These are phyloP conservation scores for Pilatotrama ljubarskyi DNA, from an alignment of 768 basidiomycete species.

Conservation along the genomic window DNA sequence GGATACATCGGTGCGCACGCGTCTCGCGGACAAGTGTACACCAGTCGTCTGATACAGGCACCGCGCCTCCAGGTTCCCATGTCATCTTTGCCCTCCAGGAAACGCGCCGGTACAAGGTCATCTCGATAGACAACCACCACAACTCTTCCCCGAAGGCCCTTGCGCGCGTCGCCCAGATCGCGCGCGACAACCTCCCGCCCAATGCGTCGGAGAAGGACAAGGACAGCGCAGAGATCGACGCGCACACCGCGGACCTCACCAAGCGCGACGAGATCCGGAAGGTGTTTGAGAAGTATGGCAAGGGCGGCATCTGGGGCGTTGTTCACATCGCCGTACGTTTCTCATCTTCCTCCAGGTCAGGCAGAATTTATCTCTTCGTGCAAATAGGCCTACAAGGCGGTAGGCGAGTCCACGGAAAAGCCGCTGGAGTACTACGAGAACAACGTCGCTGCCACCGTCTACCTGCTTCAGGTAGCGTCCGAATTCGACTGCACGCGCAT, in stretches of 20 bases:
- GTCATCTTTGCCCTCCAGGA: constrained; percentile 85
- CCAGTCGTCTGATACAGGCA: constrained; percentile 21
- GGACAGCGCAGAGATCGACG: constrained; percentile 72
- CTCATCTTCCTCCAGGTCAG: too few relatives aligned
- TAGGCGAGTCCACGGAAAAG: constrained; percentile 93
- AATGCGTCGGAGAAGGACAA: constrained; percentile 67
- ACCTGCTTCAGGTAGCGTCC: constrained; percentile 82
- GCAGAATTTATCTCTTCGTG: too few relatives aligned
- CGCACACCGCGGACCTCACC: constrained; percentile 73
- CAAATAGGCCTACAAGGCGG: constrained; percentile 89
- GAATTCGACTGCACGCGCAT: constrained; percentile 82
- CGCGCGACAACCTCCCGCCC: constrained; percentile 66
- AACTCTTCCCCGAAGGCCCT: constrained; percentile 84
- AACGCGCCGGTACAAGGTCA: constrained; percentile 87
- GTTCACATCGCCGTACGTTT: constrained; percentile 87
- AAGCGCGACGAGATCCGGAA: constrained; percentile 65
- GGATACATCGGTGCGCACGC: constrained; percentile 78
- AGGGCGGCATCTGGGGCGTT: constrained; percentile 95
- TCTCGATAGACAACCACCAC: constrained; percentile 93
- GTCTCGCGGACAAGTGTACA: constrained; percentile 14
- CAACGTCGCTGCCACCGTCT: constrained; percentile 89
- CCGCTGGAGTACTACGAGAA: constrained; percentile 92
- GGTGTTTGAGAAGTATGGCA: constrained; percentile 82
- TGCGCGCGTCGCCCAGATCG: constrained; percentile 75
- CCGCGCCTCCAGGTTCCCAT: constrained; percentile 72